Percentiles rank a stretch among this genome's conserved stretches.
Conservation (phyloP, 1,284 basidiomycete genomes). For the Ceratobasidium sp. region DNA sequence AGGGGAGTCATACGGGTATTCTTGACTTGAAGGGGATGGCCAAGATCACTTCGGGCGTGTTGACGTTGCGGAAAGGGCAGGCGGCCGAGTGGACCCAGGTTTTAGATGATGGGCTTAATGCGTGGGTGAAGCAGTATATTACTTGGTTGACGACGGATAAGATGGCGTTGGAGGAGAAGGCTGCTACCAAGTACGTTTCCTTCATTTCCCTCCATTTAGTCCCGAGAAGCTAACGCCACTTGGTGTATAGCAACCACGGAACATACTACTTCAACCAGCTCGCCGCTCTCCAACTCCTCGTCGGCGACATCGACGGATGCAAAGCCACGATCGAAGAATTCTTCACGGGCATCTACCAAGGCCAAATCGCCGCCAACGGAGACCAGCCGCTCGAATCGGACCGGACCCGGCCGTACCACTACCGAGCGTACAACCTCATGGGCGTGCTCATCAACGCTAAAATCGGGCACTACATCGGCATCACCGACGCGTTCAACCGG, state of each 20-base stretch:
- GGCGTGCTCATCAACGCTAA: slow-evolving; percentile 63
- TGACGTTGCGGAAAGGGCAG: slow-evolving; percentile 51
- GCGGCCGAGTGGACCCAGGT: slow-evolving; percentile 51
- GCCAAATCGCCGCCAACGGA: slow-evolving; percentile 67
- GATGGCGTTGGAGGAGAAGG: slow-evolving; percentile 53
- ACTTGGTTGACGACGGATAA: slow-evolving; percentile 53
- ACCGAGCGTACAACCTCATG: slow-evolving; percentile 54
- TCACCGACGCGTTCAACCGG: slow-evolving; percentile 64
- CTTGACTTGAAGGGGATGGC: slow-evolving; percentile 54
- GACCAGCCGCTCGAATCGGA: slow-evolving; percentile 66
- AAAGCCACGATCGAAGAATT: slow-evolving; percentile 61
- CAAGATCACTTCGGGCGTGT: slow-evolving; percentile 53
- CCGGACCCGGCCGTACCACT: slow-evolving; percentile 49
- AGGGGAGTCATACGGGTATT: slow-evolving; percentile 52
- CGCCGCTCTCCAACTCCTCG: slow-evolving; percentile 65
- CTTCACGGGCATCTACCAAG: slow-evolving; percentile 64
- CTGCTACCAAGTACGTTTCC: slow-evolving; percentile 51
- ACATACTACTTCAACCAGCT: slow-evolving; percentile 63
- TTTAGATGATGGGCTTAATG: slow-evolving; percentile 51
- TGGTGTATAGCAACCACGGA: slow-evolving; percentile 51
- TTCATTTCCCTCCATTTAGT: neutral
- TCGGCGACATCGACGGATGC: slow-evolving; percentile 64
- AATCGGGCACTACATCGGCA: slow-evolving; percentile 66
- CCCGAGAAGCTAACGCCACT: neutral
- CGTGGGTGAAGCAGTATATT: slow-evolving; percentile 53